Evolutionary conservation across 1,284 basidiomycete species (phyloP), one percentile per base, ranked within the genome.

Genomic region (Moesziomyces antarcticus): DNA sequence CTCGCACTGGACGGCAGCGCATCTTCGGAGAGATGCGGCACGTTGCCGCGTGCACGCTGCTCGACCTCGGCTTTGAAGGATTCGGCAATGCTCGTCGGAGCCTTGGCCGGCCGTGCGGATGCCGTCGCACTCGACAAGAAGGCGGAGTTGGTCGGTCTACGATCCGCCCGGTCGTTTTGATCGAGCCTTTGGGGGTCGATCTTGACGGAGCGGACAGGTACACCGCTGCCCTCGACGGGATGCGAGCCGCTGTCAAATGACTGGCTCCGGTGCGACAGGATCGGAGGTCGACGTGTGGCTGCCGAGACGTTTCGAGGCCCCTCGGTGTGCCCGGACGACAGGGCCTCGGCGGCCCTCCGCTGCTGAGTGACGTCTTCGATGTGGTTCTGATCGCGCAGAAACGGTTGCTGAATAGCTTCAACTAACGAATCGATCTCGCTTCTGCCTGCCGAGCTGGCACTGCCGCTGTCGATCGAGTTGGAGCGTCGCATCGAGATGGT

Each of bases 361-460:
- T 59, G 64, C 41, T 66, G 64, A 1, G 56, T 61, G 18, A 54
- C 63, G 30, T 73, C 74, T 30, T 66, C 70, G 18, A 56, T 48
- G 25, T 27, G 25, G 81, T 85, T 4, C 83, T 85, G 18, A n/a
- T 72, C 64, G 13, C 64, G 61, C 42, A 77, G 30, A 37, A 85
- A 82, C 5, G 83, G 84, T 14, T 82, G 70, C 14, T 76, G 73
- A 42, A 92, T 85, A 1, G 90, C 90, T 61, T 90, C 87, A 5
- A 92, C 90, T n/a, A 92, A 86, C 50, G 86, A 87, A 24, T 91
- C 88, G 49, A 92, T 88, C 75, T 91, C 88, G 43, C 84, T 85
- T 30, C 63, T 74, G 41, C 60, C 58, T 11, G 63, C 62, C 3
- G 73, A 76, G 43, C 73, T 76, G 41, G 62, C 68, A 24, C 64